Evolutionary conservation across 164 flowering plant species (phyloP), one percentile per base, ranked within the genome.

Genomic region (Euptelea pleiosperma): DNA sequence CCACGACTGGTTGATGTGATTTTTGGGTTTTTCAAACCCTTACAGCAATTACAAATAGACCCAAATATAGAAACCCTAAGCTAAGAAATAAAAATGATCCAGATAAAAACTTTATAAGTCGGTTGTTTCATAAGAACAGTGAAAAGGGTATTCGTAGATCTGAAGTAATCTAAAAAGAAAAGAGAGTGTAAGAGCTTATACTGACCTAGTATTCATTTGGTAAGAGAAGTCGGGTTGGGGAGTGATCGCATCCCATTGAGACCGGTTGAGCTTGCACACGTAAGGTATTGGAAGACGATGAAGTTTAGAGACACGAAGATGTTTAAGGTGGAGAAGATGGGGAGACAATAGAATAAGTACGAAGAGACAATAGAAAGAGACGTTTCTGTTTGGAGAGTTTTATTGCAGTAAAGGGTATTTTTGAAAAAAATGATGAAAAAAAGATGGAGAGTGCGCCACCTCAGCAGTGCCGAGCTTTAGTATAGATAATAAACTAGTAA

Each of bases 201-300:
- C 61, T 46, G 28, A 61, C 70, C 61, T 55, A 35, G 42, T 11
- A 55, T 16, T 40, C 53, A 9, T 57, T 28, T 22, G 49, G 45
- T 37, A 61, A 39, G 46, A 16, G 34, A 36, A 9, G 25, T 36
- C 40, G 3, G 55, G 40, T 46, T 68, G 62, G 34, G 49, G 47
- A 39, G 61, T 18, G 48, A 74, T 65, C 60, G 76, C 79, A 73
- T 83, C 88, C 88, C 88, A 83, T 8, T 80, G 83, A 21, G 85
- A 78, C 62, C 65, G 77, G 65, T 78, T 83, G 39, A 80, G 76
- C 73, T 78, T 58, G 67, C 84, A 79, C 39, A 74, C 71, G 58
- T 59, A n/a, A n/a, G n/a, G n/a, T n/a, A n/a, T n/a, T n/a, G n/a
- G n/a, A n/a, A n/a, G n/a, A n/a, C n/a, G n/a, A n/a, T n/a, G n/a